Base-by-base conservation (phyloP, 2,329 filamentous ascomycete genomes). In the Fusarium austroafricanum region DNA sequence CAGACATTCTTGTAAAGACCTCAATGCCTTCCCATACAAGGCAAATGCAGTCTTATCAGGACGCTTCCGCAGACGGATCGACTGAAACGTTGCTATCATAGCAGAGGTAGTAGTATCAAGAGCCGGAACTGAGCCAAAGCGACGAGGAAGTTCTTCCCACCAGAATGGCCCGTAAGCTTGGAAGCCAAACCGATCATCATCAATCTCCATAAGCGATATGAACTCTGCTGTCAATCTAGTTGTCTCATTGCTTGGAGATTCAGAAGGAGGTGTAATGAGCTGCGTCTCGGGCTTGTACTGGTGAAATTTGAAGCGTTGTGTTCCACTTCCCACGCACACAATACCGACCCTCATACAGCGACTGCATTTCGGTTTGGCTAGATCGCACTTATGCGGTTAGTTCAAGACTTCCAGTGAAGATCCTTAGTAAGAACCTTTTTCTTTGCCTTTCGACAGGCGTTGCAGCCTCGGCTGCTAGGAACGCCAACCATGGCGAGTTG, bases 361-460 rank as follows among this genome's bases (percentile, higher is more conserved):
- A 3, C 57, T 56, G 15, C 63, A 67, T 23, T 33, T 64, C 3
- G 64, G 64, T 2, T 67, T 43, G 12, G 21, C 49, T n/a, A 51
- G 15, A 31, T 67, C 63, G 35, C 64, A 67, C 64, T 67, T 10
- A 5, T 12, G 6, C 15, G 10, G 21, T 38, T 6, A 45, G 31
- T 21, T 1, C 6, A 6, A 2, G 0, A 8, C 20, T 33, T 12
- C n/a, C 3, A 3, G 2, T 2, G 5, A 28, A 4, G 3, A 3
- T 11, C 7, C 4, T 2, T 10, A 5, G n/a, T 3, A 8, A 15
- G 5, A 45, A 31, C 62, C 42, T 52, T 57, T 29, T 67, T 67
- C 56, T 67, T 67, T 18, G 55, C 56, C 3, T 38, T 67, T 40
- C 63, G 56, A 29, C 62, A 67, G 1, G 28, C 21, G 11, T 52